A percentile compares a stretch with the other conserved stretches of the same genome.
Conservation (phyloP, 148 eudicot species). For the Limonium bicolor region DNA sequence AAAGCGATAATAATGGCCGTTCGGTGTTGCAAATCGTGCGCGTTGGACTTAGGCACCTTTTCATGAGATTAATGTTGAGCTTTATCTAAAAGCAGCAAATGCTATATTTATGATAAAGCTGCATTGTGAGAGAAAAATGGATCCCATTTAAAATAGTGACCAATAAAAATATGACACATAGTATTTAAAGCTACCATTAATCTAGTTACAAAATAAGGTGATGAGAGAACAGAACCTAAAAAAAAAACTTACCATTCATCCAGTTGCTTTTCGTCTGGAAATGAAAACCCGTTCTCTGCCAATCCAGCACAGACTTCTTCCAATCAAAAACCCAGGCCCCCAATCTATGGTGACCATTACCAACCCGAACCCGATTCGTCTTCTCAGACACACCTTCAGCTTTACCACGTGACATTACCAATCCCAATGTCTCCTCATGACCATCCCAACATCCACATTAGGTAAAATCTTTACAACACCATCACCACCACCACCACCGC, state of each 20-base stretch:
- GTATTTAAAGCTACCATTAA: not conserved
- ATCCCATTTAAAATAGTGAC: not conserved
- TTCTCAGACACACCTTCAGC: constrained; percentile 45
- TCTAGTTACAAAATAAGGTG: not conserved
- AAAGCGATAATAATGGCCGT: too few species aligned
- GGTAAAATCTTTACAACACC: too few species aligned
- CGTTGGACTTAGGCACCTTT: too few species aligned
- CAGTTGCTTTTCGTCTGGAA: constrained; percentile 62
- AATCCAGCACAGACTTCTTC: constrained; percentile 25
- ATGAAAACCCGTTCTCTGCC: constrained; percentile 67
- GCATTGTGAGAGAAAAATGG: not conserved
- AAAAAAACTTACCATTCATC: constrained; percentile 49
- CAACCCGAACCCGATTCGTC: constrained; percentile 11
- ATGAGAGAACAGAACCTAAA: not conserved
- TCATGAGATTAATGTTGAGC: too few species aligned
- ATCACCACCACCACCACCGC: not conserved
- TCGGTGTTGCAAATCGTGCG: too few species aligned
- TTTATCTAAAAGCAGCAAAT: too few species aligned
- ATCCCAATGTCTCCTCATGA: constrained; percentile 1
- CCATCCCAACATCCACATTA: not conserved
- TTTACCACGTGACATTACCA: constrained; percentile 33
- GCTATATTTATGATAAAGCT: too few species aligned
- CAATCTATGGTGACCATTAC: constrained; percentile 2
- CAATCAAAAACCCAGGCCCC: constrained; percentile 16
- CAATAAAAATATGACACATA: not conserved